Base-by-base conservation (phyloP, 73 alveolate species). In the Paramecium primaurelia region DNA sequence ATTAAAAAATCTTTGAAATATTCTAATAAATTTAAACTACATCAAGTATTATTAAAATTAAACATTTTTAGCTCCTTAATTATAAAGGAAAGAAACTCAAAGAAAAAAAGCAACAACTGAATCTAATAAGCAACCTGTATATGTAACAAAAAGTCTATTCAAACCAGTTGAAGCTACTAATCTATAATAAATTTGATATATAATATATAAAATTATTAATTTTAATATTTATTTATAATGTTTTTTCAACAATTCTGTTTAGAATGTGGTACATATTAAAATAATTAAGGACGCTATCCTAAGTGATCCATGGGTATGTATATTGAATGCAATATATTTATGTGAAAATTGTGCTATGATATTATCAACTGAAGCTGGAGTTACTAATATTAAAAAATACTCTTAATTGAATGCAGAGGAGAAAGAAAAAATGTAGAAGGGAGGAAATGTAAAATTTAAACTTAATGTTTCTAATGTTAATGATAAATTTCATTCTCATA, bases 1-100 rank as follows among this genome's bases (percentile, higher is more conserved):
- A 80, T 47, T 20, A 28, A 49, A 80, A 80, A 38, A 80, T 80
- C 3, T 80, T 80, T 80, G 91, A 80, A 45, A 80, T 80, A 42
- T 80, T 80, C 49, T 49, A 80, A 80, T 64, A 64, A 32, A 34
- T 20, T 14, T 18, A 64, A 64, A 64, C 84, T 6, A 8, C 84
- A 11, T 64, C 84, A 11, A 14, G 84, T 64, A 64, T 64, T 3
- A 26, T 12, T 7, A 28, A 22, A 6, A 28, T 0, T 12, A 49
- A 12, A 30, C 4, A 64, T 25, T 18, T 18, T 28, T 28, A 64
- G 84, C 84, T 34, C 84, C 84, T 6, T 54, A 64, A 28, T 14
- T 64, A 28, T n/a, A 64, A 64, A 64, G 84, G 9, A 64, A 64
- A 2, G 42, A 64, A 34, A 64, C 84, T 34, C 28, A 28, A 12